Percentiles rank a stretch among this genome's conserved stretches.
These are phyloP conservation scores for Datura wrightii DNA, from an alignment of 257 asterid genomes.

Conservation along the genomic window DNA sequence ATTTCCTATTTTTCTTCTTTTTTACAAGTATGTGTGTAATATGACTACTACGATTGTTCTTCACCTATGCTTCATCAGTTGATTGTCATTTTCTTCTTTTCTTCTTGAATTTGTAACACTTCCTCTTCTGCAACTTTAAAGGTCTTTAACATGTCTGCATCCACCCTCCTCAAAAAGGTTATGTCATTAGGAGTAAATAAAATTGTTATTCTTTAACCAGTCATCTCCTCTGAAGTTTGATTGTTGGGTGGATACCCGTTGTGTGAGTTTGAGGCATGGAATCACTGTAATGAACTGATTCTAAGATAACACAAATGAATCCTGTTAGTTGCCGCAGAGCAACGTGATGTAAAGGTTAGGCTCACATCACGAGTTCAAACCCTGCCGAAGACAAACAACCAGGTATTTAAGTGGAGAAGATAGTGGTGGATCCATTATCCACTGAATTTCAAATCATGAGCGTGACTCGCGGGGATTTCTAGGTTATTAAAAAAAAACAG, in stretches of 20 bases:
- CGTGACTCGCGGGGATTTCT: neutral
- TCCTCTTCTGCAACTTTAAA: neutral
- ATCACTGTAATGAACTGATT: neutral
- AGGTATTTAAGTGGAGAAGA: neutral
- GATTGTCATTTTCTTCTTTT: too few relatives aligned
- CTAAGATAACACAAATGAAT: neutral
- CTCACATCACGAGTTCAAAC: neutral
- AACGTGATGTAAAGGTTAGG: neutral
- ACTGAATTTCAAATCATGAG: neutral
- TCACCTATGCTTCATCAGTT: too few relatives aligned
- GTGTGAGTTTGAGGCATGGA: conserved; percentile 6
- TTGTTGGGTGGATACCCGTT: neutral
- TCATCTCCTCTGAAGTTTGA: conserved; percentile 10
- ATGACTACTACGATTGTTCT: too few relatives aligned
- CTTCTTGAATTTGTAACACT: neutral
- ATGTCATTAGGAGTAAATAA: neutral
- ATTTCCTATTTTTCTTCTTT: neutral
- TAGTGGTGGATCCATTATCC: neutral
- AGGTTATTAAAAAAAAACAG: neutral
- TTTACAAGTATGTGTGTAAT: neutral
- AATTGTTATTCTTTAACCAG: neutral
- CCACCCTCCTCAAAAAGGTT: conserved; percentile 1
- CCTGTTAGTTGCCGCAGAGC: neutral
- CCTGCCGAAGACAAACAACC: neutral
- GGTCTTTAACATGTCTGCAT: neutral